Evolutionary conservation across 2,329 filamentous ascomycete genomes (phyloP).

Genomic region (Torrubiellomyces zombiae): DNA sequence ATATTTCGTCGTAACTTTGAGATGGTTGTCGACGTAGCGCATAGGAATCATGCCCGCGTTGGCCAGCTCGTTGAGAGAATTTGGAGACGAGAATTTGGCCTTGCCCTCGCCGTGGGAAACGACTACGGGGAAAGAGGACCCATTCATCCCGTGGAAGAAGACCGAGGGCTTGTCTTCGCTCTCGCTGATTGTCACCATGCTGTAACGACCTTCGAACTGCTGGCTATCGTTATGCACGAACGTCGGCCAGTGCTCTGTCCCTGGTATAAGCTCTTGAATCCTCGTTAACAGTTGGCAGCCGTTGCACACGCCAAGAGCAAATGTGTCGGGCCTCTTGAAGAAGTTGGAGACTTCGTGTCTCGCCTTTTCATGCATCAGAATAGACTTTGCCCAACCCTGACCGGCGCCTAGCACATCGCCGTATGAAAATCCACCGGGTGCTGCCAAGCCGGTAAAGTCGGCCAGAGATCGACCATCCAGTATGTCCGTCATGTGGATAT

Average conservation of each 20-base stretch:
- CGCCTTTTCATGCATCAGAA: constrained; percentile 65
- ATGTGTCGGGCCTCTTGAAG: constrained; percentile 79
- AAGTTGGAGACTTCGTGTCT: constrained; percentile 67
- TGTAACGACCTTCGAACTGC: constrained; percentile 79
- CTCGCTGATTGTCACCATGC: constrained; percentile 64
- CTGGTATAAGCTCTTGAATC: constrained; percentile 65
- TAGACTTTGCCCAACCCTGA: constrained; percentile 88
- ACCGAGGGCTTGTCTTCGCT: constrained; percentile 44
- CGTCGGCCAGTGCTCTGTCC: constrained; percentile 66
- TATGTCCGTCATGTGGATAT: constrained; percentile 95
- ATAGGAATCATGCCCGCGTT: constrained; percentile 56
- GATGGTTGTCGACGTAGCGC: constrained; percentile 70
- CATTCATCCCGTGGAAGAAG: constrained; percentile 79
- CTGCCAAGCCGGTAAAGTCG: constrained; percentile 74
- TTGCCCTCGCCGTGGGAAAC: constrained; percentile 86
- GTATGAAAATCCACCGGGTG: constrained; percentile 95
- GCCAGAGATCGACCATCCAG: constrained; percentile 63
- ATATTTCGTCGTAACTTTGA: constrained; percentile 61
- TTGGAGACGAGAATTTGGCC: constrained; percentile 47
- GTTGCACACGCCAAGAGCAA: constrained; percentile 89
- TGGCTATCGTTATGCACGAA: constrained; percentile 74
- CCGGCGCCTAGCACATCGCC: constrained; percentile 78
- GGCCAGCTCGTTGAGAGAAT: constrained; percentile 36
- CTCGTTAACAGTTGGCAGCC: constrained; percentile 90
- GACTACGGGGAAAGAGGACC: constrained; percentile 66